Base-by-base conservation (phyloP, 352 stramenopile species). In the Globisporangium nunn region DNA sequence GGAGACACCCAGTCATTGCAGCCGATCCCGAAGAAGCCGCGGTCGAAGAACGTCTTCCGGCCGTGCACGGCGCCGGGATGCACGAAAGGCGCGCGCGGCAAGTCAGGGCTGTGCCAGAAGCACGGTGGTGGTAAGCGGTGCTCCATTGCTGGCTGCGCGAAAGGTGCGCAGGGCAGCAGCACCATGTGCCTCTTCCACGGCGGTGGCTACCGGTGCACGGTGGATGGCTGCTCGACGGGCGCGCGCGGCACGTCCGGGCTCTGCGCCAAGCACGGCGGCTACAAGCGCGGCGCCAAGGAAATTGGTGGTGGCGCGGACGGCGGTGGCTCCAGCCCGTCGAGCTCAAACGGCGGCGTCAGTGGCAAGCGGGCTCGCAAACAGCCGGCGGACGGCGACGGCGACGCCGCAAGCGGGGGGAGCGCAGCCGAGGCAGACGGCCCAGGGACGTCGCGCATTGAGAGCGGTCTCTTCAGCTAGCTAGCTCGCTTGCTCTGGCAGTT, bases 111-210 rank as follows among this genome's bases (percentile, higher is more conserved):
- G 28, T 96, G 87, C 45, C 85, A 93, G 30, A 86, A 88, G 56
- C 87, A 96, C 64, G 87, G 87, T 30, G 87, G 87, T 31, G 85
- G 87, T 53, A 91, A 92, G 64, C 78, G 79, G 18, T 96, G 87
- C 52, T 68, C 71, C 0, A 58, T 64, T 2, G 52, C 68, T 0
- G 68, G 79, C 12, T 95, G 87, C 62, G 64, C 76, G 40, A 95
- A 96, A 58, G 85, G 87, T 14, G 87, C 84, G 6, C 87, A 96
- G 56, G 81, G 83, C 39, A 87, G 75, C 59, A 91, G 76, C 61
- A 75, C 58, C 52, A 76, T 78, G 63, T 92, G 82, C 58, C 66
- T 92, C 10, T 90, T 89, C 59, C 87, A 96, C 53, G 87, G 87
- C 50, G 87, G 85, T 7, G 87, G 83, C 47, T 91, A 92, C 46